These are phyloP conservation scores for Penicillium sp. DNA, from an alignment of 2,329 filamentous ascomycete species.

Conservation along the genomic window DNA sequence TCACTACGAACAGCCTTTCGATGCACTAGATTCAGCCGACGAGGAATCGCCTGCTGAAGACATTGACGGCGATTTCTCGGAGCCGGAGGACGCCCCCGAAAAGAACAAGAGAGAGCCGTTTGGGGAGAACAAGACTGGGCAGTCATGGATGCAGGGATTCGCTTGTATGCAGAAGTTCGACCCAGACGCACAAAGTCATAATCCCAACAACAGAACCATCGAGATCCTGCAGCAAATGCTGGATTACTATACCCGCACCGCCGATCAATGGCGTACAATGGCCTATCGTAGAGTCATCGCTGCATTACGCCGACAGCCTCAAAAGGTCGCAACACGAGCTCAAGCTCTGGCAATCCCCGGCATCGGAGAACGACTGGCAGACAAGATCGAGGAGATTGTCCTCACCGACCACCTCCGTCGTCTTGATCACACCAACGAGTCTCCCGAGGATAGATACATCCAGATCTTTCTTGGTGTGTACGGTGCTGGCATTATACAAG, in stretches of 20 bases:
- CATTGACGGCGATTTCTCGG: conserved; percentile 8
- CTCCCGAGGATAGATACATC: conserved; percentile 64
- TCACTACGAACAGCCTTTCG: conserved; percentile 28
- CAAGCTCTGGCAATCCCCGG: conserved; percentile 66
- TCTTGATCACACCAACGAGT: conserved; percentile 67
- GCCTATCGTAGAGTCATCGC: conserved; percentile 76
- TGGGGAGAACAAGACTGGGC: conserved; percentile 4
- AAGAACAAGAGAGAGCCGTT: neutral
- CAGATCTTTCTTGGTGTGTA: conserved; percentile 75
- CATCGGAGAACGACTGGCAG: conserved; percentile 70
- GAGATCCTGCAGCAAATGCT: conserved; percentile 75
- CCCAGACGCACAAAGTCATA: conserved; percentile 45
- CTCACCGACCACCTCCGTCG: conserved; percentile 68
- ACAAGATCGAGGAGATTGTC: conserved; percentile 88
- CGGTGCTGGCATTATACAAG: conserved; percentile 68
- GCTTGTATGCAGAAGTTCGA: conserved; percentile 60
- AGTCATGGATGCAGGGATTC: conserved; percentile 47
- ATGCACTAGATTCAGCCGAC: conserved; percentile 28
- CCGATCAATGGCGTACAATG: conserved; percentile 71
- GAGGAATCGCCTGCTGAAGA: conserved; percentile 21
- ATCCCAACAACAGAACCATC: conserved; percentile 75
- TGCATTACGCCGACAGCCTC: conserved; percentile 65
- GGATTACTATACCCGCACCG: conserved; percentile 70
- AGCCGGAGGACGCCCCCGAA: neutral
- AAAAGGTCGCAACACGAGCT: conserved; percentile 64